These are phyloP conservation scores for Cyberlindnera veronae DNA, from an alignment of 805 yeast genomes.

Conservation along the genomic window DNA sequence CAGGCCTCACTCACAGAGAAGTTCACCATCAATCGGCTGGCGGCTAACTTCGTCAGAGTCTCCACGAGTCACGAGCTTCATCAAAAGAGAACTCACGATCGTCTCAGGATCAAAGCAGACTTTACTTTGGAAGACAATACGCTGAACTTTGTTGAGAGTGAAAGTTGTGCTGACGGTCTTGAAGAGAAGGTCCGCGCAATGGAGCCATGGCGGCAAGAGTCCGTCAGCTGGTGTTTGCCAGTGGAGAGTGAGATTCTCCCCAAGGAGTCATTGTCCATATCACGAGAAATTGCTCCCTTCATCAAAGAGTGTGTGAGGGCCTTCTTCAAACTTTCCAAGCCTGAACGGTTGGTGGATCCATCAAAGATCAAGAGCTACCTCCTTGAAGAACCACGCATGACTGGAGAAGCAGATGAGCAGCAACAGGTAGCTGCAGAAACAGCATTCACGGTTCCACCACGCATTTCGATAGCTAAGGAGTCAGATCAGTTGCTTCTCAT, in stretches of 20 bases:
- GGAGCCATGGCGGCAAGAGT: constrained; percentile 1
- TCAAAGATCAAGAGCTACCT: not conserved
- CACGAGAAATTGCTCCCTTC: constrained; percentile 11
- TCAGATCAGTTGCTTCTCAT: constrained; percentile 4
- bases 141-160: too few relatives aligned
- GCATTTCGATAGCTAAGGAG: constrained; percentile 1
- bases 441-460: not conserved
- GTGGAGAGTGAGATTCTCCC: constrained; percentile 7
- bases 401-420: not conserved
- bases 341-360: not conserved
- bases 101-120: too few relatives aligned
- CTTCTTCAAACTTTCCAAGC: not conserved
- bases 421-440: not conserved
- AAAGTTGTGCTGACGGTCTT: too few relatives aligned
- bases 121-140: too few relatives aligned
- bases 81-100: not conserved
- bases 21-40: constrained; percentile 8
- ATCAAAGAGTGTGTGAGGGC: constrained; percentile 8
- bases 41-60: constrained; percentile 14
- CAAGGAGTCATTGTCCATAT: constrained; percentile 15
- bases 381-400: not conserved
- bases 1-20: constrained; percentile 4
- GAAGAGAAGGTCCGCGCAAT: too few relatives aligned
- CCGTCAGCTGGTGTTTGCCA: not conserved
- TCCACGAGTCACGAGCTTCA: too few relatives aligned